Percentiles rank a stretch among this genome's conserved stretches.
Conservation (phyloP, 352 stramenopile genomes). For the Phytopythium montanum region DNA sequence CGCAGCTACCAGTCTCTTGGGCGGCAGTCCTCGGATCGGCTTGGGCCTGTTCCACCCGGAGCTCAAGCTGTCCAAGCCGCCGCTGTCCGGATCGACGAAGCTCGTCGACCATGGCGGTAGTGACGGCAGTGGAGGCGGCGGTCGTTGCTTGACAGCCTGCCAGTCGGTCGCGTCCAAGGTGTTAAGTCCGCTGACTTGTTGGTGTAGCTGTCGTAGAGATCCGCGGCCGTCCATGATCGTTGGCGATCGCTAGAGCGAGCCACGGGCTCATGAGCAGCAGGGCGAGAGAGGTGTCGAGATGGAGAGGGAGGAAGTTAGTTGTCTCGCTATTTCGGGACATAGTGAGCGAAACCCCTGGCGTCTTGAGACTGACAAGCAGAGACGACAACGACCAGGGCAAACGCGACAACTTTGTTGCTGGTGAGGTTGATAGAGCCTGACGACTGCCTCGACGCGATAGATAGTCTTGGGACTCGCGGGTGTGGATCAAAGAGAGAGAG, state of each 20-base stretch:
- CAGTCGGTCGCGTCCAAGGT: slow-evolving; percentile 6
- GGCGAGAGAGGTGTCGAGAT: not conserved
- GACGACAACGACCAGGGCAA: not conserved
- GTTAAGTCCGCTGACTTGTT: slow-evolving; percentile 27
- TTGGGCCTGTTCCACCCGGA: not conserved
- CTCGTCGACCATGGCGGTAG: slow-evolving; percentile 40
- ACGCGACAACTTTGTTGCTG: slow-evolving; percentile 1
- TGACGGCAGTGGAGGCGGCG: slow-evolving; percentile 36
- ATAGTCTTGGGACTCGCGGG: not conserved
- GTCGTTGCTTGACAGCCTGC: slow-evolving; percentile 25
- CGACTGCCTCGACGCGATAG: not conserved
- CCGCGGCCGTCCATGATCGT: slow-evolving; percentile 36
- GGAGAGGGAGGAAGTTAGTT: no score
- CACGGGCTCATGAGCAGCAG: not conserved
- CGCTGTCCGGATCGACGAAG: slow-evolving; percentile 2
- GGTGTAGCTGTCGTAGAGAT: slow-evolving; percentile 42
- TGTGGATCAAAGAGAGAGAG: no score
- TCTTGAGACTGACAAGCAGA: not conserved
- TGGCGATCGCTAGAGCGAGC: not conserved
- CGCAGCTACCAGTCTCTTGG: slow-evolving; percentile 2
- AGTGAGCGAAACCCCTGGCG: not conserved
- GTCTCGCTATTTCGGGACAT: not conserved
- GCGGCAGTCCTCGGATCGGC: not conserved
- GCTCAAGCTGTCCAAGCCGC: not conserved
- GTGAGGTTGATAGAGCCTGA: not conserved